Conservation (phyloP, 495 filamentous ascomycete species). For the Aspergillus cavernicola region DNA sequence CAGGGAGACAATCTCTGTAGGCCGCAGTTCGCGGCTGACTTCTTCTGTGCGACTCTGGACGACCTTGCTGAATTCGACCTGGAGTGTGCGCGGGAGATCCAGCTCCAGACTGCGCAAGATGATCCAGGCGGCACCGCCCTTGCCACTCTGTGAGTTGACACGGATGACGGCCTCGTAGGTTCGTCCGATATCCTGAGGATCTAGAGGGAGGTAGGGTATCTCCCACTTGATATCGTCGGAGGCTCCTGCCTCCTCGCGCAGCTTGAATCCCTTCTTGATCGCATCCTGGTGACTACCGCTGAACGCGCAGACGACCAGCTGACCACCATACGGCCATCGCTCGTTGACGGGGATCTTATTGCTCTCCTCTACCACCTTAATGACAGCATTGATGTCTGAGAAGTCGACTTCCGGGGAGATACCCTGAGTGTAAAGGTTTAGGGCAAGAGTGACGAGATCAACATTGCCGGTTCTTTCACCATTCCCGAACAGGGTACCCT, state of each 20-base stretch:
- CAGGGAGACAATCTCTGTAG: slow-evolving; percentile 77
- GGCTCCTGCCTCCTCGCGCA: slow-evolving; percentile 57
- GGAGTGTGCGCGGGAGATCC: slow-evolving; percentile 87
- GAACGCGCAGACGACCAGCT: slow-evolving; percentile 85
- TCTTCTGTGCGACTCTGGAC: slow-evolving; percentile 75
- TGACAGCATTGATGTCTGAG: slow-evolving; percentile 82
- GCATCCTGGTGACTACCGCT: slow-evolving; percentile 94
- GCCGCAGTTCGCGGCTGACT: slow-evolving; percentile 75
- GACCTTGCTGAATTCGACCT: slow-evolving; percentile 84
- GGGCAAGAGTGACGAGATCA: slow-evolving; percentile 86
- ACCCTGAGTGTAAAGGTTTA: slow-evolving; percentile 97
- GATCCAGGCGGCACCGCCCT: slow-evolving; percentile 93
- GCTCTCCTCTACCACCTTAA: slow-evolving; percentile 84
- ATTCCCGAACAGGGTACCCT: slow-evolving; percentile 94
- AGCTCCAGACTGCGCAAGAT: slow-evolving; percentile 85
- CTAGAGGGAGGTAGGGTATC: slow-evolving; percentile 89
- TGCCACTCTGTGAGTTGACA: slow-evolving; percentile 94
- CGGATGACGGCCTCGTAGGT: slow-evolving; percentile 97
- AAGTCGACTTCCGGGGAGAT: slow-evolving; percentile 87
- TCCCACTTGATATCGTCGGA: slow-evolving; percentile 60
- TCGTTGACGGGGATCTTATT: slow-evolving; percentile 94
- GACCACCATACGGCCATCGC: slow-evolving; percentile 84
- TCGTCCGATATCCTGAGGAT: slow-evolving; percentile 89
- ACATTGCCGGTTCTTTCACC: slow-evolving; percentile 96
- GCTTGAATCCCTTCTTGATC: slow-evolving; percentile 93